A percentile compares a stretch with the other conserved stretches of the same genome.
Evolutionary conservation across 345 rosid species (phyloP).

Genomic region (Syzygium aqueum): DNA sequence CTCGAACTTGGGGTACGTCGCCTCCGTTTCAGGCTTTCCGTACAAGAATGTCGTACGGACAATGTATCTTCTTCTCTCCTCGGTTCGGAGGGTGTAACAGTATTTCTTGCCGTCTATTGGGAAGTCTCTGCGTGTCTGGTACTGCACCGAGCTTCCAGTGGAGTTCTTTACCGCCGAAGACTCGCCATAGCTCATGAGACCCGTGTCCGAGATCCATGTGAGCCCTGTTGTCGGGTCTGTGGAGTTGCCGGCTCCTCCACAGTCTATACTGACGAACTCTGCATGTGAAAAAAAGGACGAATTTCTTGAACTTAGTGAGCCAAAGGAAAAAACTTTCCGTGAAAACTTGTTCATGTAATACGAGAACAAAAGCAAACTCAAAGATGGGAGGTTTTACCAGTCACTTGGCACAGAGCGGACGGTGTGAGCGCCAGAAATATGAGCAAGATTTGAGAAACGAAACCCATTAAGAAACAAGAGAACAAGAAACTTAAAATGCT

Average conservation of each 20-base stretch:
- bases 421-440: constrained; percentile 25
- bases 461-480: constrained; percentile 40
- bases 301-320: background rate
- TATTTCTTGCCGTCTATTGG: constrained; percentile 74
- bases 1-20: constrained; percentile 72
- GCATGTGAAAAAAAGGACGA: constrained; percentile 7
- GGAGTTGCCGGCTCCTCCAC: constrained; percentile 66
- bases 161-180: constrained; percentile 27
- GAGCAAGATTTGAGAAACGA: constrained; percentile 21
- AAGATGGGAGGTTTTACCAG: constrained; percentile 30
- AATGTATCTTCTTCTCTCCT: constrained; percentile 74
- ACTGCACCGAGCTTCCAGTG: constrained; percentile 34
- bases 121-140: constrained; percentile 59
- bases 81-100: constrained; percentile 59
- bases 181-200: constrained; percentile 44
- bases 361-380: constrained; percentile 1
- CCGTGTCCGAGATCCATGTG: constrained; percentile 74
- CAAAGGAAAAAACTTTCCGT: background rate
- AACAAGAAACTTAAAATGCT: constrained; percentile 3
- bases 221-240: constrained; percentile 69
- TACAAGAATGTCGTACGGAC: constrained; percentile 89
- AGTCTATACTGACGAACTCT: constrained; percentile 91
- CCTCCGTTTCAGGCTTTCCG: constrained; percentile 46
- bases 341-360: background rate
- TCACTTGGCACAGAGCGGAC: constrained; percentile 35